Conservation (phyloP, 805 yeast genomes). For the Helenozyma rhizophorensis region DNA sequence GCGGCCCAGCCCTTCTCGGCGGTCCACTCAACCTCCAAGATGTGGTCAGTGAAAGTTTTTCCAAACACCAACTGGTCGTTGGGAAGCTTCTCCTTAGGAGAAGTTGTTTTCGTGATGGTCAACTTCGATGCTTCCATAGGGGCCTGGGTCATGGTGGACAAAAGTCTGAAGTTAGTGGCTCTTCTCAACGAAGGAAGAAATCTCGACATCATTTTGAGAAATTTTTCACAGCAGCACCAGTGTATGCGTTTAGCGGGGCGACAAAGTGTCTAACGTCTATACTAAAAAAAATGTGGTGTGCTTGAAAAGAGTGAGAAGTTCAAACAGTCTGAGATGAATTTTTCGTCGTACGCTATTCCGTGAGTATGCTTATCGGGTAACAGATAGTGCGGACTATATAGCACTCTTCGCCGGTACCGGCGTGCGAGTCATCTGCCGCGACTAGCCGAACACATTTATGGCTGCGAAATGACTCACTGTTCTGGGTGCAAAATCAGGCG, state of each 20-base stretch:
- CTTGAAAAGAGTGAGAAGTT: too few relatives aligned
- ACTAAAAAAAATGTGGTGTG: too few relatives aligned
- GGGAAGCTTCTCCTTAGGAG: conserved; percentile 33
- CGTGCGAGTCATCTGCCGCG: conserved; percentile 12
- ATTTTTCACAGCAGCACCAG: too few relatives aligned
- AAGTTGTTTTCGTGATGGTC: conserved; percentile 31
- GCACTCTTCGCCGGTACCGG: conserved; percentile 1
- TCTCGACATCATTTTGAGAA: too few relatives aligned
- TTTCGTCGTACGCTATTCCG: too few relatives aligned
- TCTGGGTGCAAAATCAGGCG: too few relatives aligned
- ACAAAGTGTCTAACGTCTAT: too few relatives aligned
- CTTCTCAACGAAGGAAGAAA: conserved; percentile 2
- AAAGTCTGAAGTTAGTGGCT: conserved; percentile 13
- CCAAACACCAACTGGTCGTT: conserved; percentile 41
- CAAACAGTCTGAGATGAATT: too few relatives aligned
- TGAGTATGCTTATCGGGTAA: too few relatives aligned
- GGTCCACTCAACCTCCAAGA: conserved; percentile 84
- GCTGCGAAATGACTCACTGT: too few relatives aligned
- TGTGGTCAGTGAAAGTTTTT: conserved; percentile 74
- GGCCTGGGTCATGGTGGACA: conserved; percentile 19
- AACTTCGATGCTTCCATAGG: conserved; percentile 37
- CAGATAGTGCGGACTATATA: too few relatives aligned
- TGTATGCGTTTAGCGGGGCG: too few relatives aligned
- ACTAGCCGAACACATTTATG: conserved; percentile 13
- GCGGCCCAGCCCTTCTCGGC: conserved; percentile 73